Base-by-base conservation (phyloP, 2,329 filamentous ascomycete species). In the Xylaria sp. region DNA sequence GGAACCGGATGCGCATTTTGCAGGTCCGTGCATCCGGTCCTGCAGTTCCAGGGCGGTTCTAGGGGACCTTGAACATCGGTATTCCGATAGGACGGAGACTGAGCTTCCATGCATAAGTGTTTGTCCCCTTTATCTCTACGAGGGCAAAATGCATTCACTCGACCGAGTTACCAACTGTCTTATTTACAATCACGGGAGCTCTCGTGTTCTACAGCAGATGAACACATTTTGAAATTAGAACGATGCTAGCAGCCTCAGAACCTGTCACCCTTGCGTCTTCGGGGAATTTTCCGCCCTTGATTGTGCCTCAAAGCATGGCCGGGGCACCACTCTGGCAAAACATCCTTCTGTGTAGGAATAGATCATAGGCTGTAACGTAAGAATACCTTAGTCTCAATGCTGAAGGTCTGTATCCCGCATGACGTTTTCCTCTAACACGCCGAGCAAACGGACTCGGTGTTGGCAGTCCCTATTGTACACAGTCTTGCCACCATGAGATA, bases 201-300 rank as follows among this genome's bases (percentile, higher is more conserved):
- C 20, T 58, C 25, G 36, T n/a, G 66, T 68, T 48, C 39, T 68
- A 68, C 66, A 20, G 36, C 57, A 57, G 41, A 57, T 68, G 49
- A 65, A 23, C 54, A 64, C 55, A 60, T 48, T 25, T 56, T 57
- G 49, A 64, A 31, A 59, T 60, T 55, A 56, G 46, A 60, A 36
- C 57, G 62, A 61, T 61, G 41, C 62, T 46, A 60, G 49, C n/a
- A 52, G 51, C 56, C 25, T 48, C 20, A 31, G 23, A 62, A 20
- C 25, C 54, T 56, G 62, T 15, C 51, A 58, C 43, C 7, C 36
- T 23, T 10, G 13, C 1, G 12, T 2, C 33, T 39, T 7, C 5
- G 5, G 18, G 6, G 6, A 12, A 25, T 46, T n/a, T n/a, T 15
- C 15, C 39, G 13, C 41, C 41, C 41, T n/a, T 46, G 20, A 13